These are phyloP conservation scores for Leccinellum luteum DNA, from an alignment of 768 basidiomycete genomes.

Conservation along the genomic window DNA sequence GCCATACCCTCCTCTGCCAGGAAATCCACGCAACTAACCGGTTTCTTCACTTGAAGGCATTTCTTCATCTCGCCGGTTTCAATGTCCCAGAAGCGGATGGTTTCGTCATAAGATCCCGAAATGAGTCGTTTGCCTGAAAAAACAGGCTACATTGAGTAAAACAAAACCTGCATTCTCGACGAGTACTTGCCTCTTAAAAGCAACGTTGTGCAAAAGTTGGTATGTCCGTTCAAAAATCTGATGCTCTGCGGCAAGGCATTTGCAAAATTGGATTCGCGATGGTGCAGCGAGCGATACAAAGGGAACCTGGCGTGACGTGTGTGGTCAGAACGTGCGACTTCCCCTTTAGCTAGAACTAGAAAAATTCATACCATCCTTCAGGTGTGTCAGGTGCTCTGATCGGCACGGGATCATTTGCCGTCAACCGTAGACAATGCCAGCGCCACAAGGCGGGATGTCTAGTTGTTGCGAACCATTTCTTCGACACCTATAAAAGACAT, in stretches of 20 bases:
- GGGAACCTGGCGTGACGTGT: constrained; percentile 43
- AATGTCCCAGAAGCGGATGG: constrained; percentile 91
- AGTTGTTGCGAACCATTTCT: constrained; percentile 37
- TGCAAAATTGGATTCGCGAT: constrained; percentile 82
- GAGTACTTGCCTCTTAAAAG: constrained; percentile 49
- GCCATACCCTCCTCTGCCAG: constrained; percentile 69
- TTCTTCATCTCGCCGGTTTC: constrained; percentile 64
- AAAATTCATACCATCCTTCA: constrained; percentile 64
- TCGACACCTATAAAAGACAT: constrained; percentile 35
- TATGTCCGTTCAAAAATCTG: constrained; percentile 79
- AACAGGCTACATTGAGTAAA: not conserved
- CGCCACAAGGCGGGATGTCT: constrained; percentile 75
- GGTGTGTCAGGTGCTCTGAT: constrained; percentile 59
- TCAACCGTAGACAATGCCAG: constrained; percentile 71
- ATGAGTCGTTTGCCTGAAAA: constrained; percentile 68
- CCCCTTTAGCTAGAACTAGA: not conserved
- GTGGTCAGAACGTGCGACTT: not conserved
- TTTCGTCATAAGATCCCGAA: constrained; percentile 89
- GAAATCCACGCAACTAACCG: constrained; percentile 88
- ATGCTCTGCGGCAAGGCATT: constrained; percentile 73
- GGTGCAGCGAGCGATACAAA: constrained; percentile 76
- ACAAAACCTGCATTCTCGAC: not conserved
- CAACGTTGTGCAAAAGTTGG: constrained; percentile 84
- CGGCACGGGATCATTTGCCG: constrained; percentile 67
- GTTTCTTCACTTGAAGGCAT: constrained; percentile 81